Evolutionary conservation across 2,329 filamentous ascomycete species (phyloP), one percentile per base, ranked within the genome.

Genomic region (Diplodia scrobiculata): DNA sequence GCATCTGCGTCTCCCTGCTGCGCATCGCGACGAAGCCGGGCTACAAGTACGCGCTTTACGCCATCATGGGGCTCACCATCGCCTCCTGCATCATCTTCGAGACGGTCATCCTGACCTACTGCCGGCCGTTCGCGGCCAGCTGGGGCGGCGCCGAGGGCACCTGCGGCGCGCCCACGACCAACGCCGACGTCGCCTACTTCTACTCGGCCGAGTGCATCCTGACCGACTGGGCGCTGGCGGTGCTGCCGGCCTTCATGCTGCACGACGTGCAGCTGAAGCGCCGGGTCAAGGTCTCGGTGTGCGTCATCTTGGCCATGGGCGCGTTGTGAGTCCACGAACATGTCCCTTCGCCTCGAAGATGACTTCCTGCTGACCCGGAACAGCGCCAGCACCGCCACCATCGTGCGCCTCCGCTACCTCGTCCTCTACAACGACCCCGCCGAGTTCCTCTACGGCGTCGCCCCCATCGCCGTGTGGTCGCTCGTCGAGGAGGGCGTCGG

Each of bases 401-500:
- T 79, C 45, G 71, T 82, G 52, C 78, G 80, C 14, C 78, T 81
- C n/a, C 76, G 78, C 13, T 82, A 77, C 68, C 76, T 80, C 25
- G 76, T 78, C 34, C 73, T 77, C 11, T 79, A 81, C 66, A 58
- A 58, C 21, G 71, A 81, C 45, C 74, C 76, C 5, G 66, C 68
- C 9, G 77, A 81, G 58, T 81, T 77, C 69, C 76, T 81, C 70
- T 79, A 71, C 70, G 71, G 73, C 63, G 76, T 78, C 9, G 78
- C 77, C 34, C 75, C 77, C 47, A 79, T 81, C 36, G 78, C 76
- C 0, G 74, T 81, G 58, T 83, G 80, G 80, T 80, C 80, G 3
- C 77, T 82, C 38, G 75, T 83, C 25, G 82, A 83, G 68, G 79
- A 81, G 45, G 82, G 80, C 11, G 81, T 80, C 14, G 82, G 82